Evolutionary conservation across 2,329 filamentous ascomycete species (phyloP), one percentile per base, ranked within the genome.

Genomic region (Aspergillus ruber): DNA sequence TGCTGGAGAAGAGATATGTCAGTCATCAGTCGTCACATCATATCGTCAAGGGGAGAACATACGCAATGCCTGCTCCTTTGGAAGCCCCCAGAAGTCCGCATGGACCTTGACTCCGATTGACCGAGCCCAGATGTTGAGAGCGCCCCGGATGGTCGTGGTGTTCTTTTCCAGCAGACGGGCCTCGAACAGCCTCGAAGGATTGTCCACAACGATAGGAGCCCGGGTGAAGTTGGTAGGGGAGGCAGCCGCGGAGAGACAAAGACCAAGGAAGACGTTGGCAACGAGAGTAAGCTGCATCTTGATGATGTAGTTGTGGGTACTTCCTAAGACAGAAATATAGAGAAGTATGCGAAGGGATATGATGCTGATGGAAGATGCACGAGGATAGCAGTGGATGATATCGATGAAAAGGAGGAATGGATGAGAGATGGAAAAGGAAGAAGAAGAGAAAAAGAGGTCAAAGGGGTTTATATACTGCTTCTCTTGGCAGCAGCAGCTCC

Each of bases 1-100:
- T 50, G 74, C 85, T 58, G 44, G 23, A 42, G 15, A 40, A 18
- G 23, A 40, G n/a, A 36, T 18, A 18, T 36, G 25, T 40, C 20
- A 50, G 17, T 39, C 43, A 47, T 60, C 49, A 57, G 46, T 39
- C 47, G 50, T 48, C 56, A 43, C 25, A 38, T 13, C n/a, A 33
- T 20, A 15, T 32, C 17, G 47, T 8, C 50, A 44, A 20, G 23
- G 20, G 39, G 41, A 42, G 29, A 39, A 74, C 78, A 58, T 71
- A 85, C 82, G 60, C 70, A 84, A 84, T 10, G 81, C 80, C 1
- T 80, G 80, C 39, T 55, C 49, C 9, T 72, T 69, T 46, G 83
- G 82, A 7, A 86, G 69, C 58, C 82, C 82, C 46, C 71, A 74
- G 58, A 85, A 78, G 27, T 72, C 66, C 54, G 83, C 74, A 46